Conservation (phyloP, 2,329 filamentous ascomycete species). For the Madurella fahalii region DNA sequence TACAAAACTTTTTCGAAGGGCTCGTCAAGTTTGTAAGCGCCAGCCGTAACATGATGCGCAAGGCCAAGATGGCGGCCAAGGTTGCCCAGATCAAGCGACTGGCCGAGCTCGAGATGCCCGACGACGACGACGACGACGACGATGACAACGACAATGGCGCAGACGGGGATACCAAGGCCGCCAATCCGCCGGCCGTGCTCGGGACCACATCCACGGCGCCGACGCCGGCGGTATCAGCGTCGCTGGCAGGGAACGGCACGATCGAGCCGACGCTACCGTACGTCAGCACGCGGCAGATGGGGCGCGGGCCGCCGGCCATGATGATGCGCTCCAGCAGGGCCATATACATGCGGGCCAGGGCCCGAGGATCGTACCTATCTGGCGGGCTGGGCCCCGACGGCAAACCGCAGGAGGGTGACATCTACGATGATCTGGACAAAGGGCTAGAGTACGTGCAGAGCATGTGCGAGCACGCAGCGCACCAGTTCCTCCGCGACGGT, state of each 20-base stretch:
- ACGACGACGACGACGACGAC: conserved; percentile 43
- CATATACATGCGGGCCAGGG: conserved; percentile 25
- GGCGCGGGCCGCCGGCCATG: conserved; percentile 25
- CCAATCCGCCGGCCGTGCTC: conserved; percentile 17
- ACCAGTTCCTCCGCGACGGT: conserved; percentile 83
- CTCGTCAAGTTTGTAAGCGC: conserved; percentile 77
- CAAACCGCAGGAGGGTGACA: conserved; percentile 35
- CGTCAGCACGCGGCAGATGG: conserved; percentile 38
- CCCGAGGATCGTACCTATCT: conserved; percentile 21
- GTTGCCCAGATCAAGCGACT: conserved; percentile 62
- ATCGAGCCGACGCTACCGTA: conserved; percentile 34
- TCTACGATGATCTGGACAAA: conserved; percentile 73
- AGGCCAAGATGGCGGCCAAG: conserved; percentile 78
- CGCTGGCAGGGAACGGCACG: not conserved
- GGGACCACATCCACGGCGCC: not conserved
- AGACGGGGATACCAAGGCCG: too few relatives aligned
- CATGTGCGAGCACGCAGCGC: conserved; percentile 80
- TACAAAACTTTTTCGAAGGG: conserved; percentile 77
- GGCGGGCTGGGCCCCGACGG: conserved; percentile 28
- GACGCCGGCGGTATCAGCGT: not conserved
- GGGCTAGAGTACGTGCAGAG: conserved; percentile 74
- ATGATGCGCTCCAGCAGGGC: conserved; percentile 25
- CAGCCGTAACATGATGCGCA: conserved; percentile 78
- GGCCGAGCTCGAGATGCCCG: conserved; percentile 55
- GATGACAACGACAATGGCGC: conserved; percentile 14